Evolutionary conservation across 192 early-diverging fungal genomes (phyloP), one percentile per base, ranked within the genome.

Genomic region (Podila epicladia): DNA sequence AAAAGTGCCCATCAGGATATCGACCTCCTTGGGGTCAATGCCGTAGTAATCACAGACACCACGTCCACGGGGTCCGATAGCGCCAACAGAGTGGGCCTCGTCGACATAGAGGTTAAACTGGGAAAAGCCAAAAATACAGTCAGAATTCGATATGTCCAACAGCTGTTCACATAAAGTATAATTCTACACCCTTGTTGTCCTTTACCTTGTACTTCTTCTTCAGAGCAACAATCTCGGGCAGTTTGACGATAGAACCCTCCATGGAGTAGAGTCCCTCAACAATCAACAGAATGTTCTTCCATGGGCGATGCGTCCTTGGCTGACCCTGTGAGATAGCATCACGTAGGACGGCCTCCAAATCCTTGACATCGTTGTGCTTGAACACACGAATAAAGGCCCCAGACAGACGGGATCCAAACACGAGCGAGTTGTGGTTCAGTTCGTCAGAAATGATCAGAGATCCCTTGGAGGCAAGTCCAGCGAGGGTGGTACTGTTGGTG

Each of bases 281-380:
- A 26, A 99, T 90, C 4, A 99, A 89, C 69, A 99, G 82, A 82
- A 99, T 99, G 87, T 99, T 99, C 85, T 97, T 97, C 98, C 98
- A 99, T 17, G 96, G 98, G 31, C 98, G 91, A 79, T 98, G 97
- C 5, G 97, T 99, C 62, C 98, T 90, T 31, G 97, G 97, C 85
- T 99, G 98, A 35, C 98, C 98, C 83, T 97, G 94, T 37, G 95
- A 85, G 72, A 99, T 98, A 66, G 91, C 90, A 67, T 95, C 91
- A 38, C 94, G 91, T 55, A 99, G 89, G 28, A 96, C 88, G 26
- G 74, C 51, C 73, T 96, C 96, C 41, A 99, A 83, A 82, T 94
- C 93, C 7, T 83, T 79, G 37, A 91, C 84, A 76, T 96, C 90
- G 86, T 99, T 99, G 86, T 99, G 97, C 76, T 95, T 94, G 85